Evolutionary conservation across 2,329 filamentous ascomycete genomes (phyloP), one percentile per base, ranked within the genome.

Genomic region (Aspergillus novofumigatus): DNA sequence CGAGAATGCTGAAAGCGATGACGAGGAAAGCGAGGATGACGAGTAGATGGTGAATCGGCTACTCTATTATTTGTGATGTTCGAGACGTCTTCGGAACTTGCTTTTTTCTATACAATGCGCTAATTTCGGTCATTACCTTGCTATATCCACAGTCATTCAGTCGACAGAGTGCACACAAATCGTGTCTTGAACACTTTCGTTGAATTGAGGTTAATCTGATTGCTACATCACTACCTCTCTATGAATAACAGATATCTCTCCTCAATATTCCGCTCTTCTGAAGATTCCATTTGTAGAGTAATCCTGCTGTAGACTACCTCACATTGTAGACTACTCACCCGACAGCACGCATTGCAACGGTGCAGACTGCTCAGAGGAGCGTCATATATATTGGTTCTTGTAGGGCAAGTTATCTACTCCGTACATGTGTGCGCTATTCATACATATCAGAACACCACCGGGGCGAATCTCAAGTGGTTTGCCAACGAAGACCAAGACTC

Each of bases 1-100:
- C 57, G 86, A 91, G 66, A 91, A 89, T 76, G 92, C 92, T 54
- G 89, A 92, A 75, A 85, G 83, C 62, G 85, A 87, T 53, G 86
- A 88, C 62, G 87, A 89, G 65, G 61, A 90, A 63, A 77, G 78
- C n/a, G 77, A 79, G 28, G 86, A 87, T 20, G 59, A 62, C 50
- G 84, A 86, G 66, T 75, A 78, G 61, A 64, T 56, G n/a, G 47
- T 42, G 9, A 42, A 50, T 35, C 29, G 49, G 26, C 42, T 25
- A 44, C 10, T 48, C 42, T 9, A n/a, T 53, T 23, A 35, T 29
- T 11, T 41, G 23, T 28, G 35, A 25, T 44, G 9, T 62, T 61
- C 52, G 53, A 53, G 54, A 49, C 35, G 14, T 17, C 32, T 38
- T 17, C 32, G 6, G 32, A 38, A 17, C 32, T 38, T 38, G 32